These are phyloP conservation scores for Kwoniella heveanensis DNA, from an alignment of 768 basidiomycete genomes.

Conservation along the genomic window DNA sequence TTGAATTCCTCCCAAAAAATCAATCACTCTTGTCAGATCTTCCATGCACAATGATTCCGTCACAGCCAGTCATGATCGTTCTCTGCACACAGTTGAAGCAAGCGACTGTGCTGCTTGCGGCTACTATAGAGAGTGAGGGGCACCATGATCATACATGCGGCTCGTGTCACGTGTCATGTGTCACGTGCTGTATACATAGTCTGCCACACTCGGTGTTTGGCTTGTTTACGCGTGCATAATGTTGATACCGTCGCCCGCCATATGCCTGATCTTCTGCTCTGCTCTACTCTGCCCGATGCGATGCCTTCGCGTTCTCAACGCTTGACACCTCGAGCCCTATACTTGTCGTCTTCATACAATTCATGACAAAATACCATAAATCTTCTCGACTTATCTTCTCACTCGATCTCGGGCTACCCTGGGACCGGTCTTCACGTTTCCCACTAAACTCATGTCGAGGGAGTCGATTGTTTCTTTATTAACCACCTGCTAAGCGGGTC, in stretches of 20 bases:
- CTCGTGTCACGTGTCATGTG: no score
- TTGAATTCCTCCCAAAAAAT: no score
- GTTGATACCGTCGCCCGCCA: neutral
- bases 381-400: no score
- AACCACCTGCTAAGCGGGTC: neutral
- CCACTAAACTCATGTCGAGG: neutral
- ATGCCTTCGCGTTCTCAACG: constrained; percentile 19
- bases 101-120: no score
- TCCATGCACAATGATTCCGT: no score
- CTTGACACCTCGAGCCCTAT: constrained; percentile 12
- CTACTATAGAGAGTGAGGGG: neutral
- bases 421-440: neutral
- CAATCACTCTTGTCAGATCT: no score
- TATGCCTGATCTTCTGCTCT: neutral
- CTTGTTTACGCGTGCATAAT: neutral
- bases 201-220: constrained; percentile 20
- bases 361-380: neutral
- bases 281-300: neutral
- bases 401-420: neutral
- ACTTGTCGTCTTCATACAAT: neutral
- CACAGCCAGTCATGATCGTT: no score
- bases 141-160: neutral
- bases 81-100: no score
- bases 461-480: neutral
- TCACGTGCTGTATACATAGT: neutral